phyloP scores from a whole-genome alignment of 495 filamentous ascomycete species.

The Penicillium tannophilum region DNA sequence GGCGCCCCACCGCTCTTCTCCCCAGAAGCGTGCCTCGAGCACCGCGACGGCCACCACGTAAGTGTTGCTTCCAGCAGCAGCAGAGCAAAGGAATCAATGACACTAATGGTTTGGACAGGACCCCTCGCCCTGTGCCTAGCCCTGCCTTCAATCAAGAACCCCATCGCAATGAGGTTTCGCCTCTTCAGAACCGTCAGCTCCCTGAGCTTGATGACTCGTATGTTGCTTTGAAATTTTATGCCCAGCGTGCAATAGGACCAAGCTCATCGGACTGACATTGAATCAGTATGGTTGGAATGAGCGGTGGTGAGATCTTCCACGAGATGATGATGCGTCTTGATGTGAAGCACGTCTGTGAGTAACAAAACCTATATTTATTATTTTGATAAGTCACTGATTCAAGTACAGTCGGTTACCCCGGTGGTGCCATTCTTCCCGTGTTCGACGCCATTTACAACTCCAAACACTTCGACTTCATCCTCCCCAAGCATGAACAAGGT shows the following conservation, averaged over 20 bases:
- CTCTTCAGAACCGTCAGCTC: constrained; percentile 61
- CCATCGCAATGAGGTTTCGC: constrained; percentile 66
- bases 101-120: constrained; percentile 23
- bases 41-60: constrained; percentile 52
- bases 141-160: constrained; percentile 70
- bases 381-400: background rate
- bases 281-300: constrained; percentile 86
- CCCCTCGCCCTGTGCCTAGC: constrained; percentile 61
- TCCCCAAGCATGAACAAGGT: constrained; percentile 65
- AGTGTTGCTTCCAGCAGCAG: constrained; percentile 21
- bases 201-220: constrained; percentile 75
- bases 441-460: constrained; percentile 69
- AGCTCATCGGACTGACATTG: constrained; percentile 10
- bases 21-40: constrained; percentile 52
- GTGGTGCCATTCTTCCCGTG: constrained; percentile 52
- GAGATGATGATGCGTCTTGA: constrained; percentile 96
- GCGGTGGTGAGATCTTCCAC: constrained; percentile 95
- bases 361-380: constrained; percentile 14
- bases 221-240: constrained; percentile 17
- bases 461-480: constrained; percentile 62
- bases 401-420: constrained; percentile 34
- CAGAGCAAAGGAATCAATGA: background rate
- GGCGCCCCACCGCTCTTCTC: constrained; percentile 48
- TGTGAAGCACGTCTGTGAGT: constrained; percentile 91
- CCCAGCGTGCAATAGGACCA: background rate